A percentile compares a stretch with the other conserved stretches of the same genome.
Conservation (phyloP, 768 basidiomycete species). For the Tricholoma hemisulphureum region DNA sequence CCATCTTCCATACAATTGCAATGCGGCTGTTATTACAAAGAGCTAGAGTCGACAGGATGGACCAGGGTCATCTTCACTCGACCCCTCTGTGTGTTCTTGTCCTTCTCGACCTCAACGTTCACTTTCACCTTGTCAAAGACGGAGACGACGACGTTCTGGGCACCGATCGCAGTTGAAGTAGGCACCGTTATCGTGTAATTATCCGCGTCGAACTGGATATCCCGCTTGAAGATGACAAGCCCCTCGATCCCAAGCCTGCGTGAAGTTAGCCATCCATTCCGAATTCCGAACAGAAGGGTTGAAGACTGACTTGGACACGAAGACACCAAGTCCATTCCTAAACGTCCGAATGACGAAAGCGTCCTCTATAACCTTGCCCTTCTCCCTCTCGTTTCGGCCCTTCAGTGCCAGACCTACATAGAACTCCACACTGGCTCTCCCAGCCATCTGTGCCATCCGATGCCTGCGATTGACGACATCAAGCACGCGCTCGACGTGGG, state of each 20-base stretch:
- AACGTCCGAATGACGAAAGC: conserved; percentile 94
- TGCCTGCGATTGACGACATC: conserved; percentile 89
- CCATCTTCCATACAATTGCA: neutral
- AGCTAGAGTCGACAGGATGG: conserved; percentile 58
- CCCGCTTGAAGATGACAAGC: conserved; percentile 88
- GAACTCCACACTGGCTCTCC: conserved; percentile 95
- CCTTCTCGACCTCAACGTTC: conserved; percentile 91
- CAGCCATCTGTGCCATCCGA: conserved; percentile 96
- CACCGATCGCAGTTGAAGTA: conserved; percentile 22
- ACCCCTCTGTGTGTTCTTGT: conserved; percentile 88
- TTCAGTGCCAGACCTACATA: conserved; percentile 93
- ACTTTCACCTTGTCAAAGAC: conserved; percentile 95
- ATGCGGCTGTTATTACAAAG: conserved; percentile 28
- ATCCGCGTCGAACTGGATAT: conserved; percentile 87
- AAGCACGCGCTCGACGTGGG: conserved; percentile 82
- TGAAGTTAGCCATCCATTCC: conserved; percentile 1
- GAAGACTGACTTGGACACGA: conserved; percentile 84
- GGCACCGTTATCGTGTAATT: conserved; percentile 82
- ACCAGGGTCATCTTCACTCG: conserved; percentile 83
- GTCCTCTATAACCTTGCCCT: conserved; percentile 62
- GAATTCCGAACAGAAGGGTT: conserved; percentile 26
- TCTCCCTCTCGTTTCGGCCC: conserved; percentile 50
- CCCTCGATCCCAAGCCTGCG: conserved; percentile 90
- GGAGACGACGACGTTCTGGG: conserved; percentile 58
- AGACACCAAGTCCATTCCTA: conserved; percentile 94